A percentile compares a stretch with the other conserved stretches of the same genome.
phyloP scores from a whole-genome alignment of 2,329 filamentous ascomycete species.

The Peltaster fructicola region DNA sequence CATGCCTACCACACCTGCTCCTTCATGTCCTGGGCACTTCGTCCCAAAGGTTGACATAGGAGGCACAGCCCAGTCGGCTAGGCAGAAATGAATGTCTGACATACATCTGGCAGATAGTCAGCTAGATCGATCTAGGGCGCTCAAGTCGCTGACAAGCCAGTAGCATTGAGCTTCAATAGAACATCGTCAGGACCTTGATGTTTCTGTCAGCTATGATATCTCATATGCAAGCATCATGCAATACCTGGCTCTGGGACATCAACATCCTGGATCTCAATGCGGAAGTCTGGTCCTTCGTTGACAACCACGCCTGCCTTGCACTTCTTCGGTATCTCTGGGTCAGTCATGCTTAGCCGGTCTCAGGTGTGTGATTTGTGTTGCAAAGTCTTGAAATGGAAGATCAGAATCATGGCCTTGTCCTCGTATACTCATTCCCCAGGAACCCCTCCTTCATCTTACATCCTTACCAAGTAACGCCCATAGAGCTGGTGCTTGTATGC shows the following conservation, averaged over 20 bases:
- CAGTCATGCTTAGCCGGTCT: constrained; percentile 11
- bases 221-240: constrained; percentile 2
- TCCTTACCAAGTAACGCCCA: too few species aligned
- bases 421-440: too few species aligned
- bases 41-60: constrained; percentile 25
- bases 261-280: constrained; percentile 29
- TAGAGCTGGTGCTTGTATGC: too few species aligned
- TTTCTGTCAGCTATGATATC: constrained; percentile 1
- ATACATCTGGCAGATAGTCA: too few species aligned
- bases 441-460: too few species aligned
- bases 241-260: constrained; percentile 31
- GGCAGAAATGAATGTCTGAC: constrained; percentile 36
- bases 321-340: constrained; percentile 26
- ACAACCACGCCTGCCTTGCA: constrained; percentile 35
- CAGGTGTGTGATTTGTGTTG: too few species aligned
- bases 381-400: too few species aligned
- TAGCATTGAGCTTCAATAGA: constrained; percentile 39
- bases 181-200: constrained; percentile 34
- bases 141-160: too few species aligned
- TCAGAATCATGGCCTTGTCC: too few species aligned
- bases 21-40: constrained; percentile 28
- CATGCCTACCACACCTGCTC: constrained; percentile 32
- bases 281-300: constrained; percentile 33
- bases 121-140: too few species aligned
- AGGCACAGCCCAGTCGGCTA: constrained; percentile 33